phyloP scores from a whole-genome alignment of 192 early-diverging fungal genomes.

The Neocallimastix lanati region DNA sequence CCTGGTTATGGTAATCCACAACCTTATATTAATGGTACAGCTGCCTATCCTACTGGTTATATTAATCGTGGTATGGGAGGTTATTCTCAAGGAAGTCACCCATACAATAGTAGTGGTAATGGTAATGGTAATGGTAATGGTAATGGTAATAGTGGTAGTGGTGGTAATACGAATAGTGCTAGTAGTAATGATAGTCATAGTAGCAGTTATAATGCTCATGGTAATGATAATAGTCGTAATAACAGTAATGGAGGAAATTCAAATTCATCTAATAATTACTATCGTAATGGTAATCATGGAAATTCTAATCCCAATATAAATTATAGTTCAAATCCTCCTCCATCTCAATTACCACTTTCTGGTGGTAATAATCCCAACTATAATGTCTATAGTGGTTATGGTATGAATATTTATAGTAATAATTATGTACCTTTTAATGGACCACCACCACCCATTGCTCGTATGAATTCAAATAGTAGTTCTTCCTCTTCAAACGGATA shows the following conservation, averaged over 20 bases:
- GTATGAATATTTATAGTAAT: background rate
- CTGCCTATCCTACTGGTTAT: background rate
- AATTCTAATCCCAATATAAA: too few species aligned
- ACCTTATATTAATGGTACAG: background rate
- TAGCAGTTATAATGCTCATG: too few species aligned
- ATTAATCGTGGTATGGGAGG: background rate
- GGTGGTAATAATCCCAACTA: background rate
- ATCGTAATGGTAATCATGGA: background rate
- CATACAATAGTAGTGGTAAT: background rate
- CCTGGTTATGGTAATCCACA: background rate
- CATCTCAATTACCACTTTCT: too few species aligned
- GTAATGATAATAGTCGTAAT: too few species aligned
- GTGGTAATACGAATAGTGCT: background rate
- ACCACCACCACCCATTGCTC: background rate
- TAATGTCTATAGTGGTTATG: background rate
- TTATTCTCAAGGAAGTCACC: background rate
- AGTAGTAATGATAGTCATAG: too few species aligned
- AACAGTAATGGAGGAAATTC: background rate
- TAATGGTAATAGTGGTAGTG: background rate
- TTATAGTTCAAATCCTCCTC: too few species aligned
- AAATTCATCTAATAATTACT: background rate
- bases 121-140: too few species aligned
- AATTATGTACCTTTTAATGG: background rate
- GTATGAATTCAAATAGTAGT: background rate
- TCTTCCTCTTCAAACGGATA: background rate